Percentiles rank a stretch among this genome's conserved stretches.
These are phyloP conservation scores for Rhododendron griersonianum DNA, from an alignment of 148 eudicot genomes.

Conservation along the genomic window DNA sequence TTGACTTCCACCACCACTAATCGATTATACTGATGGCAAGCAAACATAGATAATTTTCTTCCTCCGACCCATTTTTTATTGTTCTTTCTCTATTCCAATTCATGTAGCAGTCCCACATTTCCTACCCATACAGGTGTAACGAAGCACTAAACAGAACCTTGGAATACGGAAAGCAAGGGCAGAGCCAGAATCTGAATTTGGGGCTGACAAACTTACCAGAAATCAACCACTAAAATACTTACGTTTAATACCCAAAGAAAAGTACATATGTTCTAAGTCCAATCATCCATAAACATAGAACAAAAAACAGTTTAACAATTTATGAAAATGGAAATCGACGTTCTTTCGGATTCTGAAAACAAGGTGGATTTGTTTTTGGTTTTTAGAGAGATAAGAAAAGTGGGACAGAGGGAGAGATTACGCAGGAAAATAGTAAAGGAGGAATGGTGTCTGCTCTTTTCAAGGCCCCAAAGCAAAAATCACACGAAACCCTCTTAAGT, in stretches of 20 bases:
- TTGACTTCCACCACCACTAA: background rate
- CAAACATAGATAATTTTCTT: background rate
- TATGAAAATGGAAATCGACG: background rate
- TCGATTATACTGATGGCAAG: background rate
- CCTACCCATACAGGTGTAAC: background rate
- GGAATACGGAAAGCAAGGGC: background rate
- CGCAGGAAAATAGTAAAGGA: background rate
- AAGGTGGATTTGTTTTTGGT: background rate
- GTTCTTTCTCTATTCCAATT: background rate
- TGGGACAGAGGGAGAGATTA: background rate
- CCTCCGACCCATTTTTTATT: background rate
- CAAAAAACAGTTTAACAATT: background rate
- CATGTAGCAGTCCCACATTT: background rate
- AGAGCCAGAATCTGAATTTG: background rate
- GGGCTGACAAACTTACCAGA: background rate
- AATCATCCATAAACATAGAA: background rate
- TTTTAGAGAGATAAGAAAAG: background rate
- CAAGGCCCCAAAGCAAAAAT: background rate
- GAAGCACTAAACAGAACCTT: background rate
- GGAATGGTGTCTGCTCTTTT: background rate
- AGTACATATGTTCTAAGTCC: background rate
- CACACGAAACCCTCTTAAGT: background rate
- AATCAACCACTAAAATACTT: background rate
- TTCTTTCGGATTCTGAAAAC: background rate
- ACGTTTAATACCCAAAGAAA: background rate